phyloP scores from a whole-genome alignment of 2,329 filamentous ascomycete genomes.

The Calonectria hawksworthii region DNA sequence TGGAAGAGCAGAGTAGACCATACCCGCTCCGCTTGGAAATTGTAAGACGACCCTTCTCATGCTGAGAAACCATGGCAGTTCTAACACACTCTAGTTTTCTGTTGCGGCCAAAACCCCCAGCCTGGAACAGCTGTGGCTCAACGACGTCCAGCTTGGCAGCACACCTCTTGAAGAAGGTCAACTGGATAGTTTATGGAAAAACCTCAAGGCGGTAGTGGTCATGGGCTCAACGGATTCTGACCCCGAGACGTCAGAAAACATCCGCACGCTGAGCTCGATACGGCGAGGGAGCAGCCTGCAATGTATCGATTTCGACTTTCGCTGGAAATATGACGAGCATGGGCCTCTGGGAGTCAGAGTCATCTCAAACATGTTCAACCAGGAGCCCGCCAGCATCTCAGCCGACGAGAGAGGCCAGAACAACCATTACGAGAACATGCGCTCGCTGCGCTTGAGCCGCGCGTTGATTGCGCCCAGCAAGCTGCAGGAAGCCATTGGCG shows the following conservation, averaged over 20 bases:
- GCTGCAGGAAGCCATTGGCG: constrained; percentile 42
- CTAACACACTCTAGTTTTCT: constrained; percentile 41
- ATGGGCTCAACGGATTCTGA: constrained; percentile 39
- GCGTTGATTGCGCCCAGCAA: constrained; percentile 42
- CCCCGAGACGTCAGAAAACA: constrained; percentile 38
- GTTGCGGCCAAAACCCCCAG: constrained; percentile 45
- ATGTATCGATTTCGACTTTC: constrained; percentile 50
- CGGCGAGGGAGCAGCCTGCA: constrained; percentile 43
- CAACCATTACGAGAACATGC: constrained; percentile 45
- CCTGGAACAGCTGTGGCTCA: constrained; percentile 51
- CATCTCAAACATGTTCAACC: constrained; percentile 33
- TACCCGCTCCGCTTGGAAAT: constrained; percentile 34
- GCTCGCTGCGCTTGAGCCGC: constrained; percentile 46
- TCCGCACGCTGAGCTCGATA: constrained; percentile 47
- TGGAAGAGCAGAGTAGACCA: constrained; percentile 42
- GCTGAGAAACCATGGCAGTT: not conserved
- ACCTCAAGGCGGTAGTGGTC: constrained; percentile 48
- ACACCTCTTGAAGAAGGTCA: constrained; percentile 18
- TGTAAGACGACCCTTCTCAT: constrained; percentile 27
- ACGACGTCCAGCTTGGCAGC: constrained; percentile 42
- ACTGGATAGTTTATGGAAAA: constrained; percentile 46
- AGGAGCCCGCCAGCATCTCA: constrained; percentile 27
- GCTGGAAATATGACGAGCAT: constrained; percentile 41
- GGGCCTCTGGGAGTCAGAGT: constrained; percentile 38
- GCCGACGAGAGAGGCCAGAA: constrained; percentile 24